Evolutionary conservation across 768 basidiomycete species (phyloP), one percentile per base, ranked within the genome.

Genomic region (Lepiota brunneoincarnata): DNA sequence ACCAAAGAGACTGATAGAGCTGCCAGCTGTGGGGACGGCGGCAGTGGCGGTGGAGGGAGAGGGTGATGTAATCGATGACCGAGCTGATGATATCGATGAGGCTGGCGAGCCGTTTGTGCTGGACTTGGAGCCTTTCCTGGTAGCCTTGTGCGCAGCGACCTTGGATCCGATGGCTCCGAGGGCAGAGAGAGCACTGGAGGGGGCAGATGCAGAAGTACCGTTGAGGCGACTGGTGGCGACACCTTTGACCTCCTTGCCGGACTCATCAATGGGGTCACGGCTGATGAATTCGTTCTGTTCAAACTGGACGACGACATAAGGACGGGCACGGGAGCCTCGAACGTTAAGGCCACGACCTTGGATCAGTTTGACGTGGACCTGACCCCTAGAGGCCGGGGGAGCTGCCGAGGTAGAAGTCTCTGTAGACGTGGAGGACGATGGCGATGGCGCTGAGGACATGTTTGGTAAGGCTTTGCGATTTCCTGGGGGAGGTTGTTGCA

Each of bases 271-370:
- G 23, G 93, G 91, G 68, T 96, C 91, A 41, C 97, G 77, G 62
- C 86, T 87, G 68, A 99, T 87, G 66, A 98, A 99, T 72, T 99
- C 97, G 79, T 93, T 98, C 72, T 98, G 91, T 75, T 99, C 97
- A 71, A 98, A 99, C 70, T 94, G 90, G 61, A 95, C 94, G 68
- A 98, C 95, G 62, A 94, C 91, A 68, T 99, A 98, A 15, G 94
- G 91, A 0, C 84, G 78, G 3, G 89, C 84, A 58, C 76, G 67
- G 39, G 79, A 63, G 12, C 84, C 79, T 40, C 78, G 78, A 49
- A 93, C 87, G 59, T 85, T 85, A 67, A 99, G 86, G 9, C 80
- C 82, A 44, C 92, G 83, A 11, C 92, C 97, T 60, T 88, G 86
- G 70, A 99, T 93, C 67, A 99, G 84, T 72, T 98, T 98, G 72